A percentile compares a stretch with the other conserved stretches of the same genome.
These are phyloP conservation scores for Cylindrotheca fusiformis DNA, from an alignment of 108 stramenopile genomes.

Conservation along the genomic window DNA sequence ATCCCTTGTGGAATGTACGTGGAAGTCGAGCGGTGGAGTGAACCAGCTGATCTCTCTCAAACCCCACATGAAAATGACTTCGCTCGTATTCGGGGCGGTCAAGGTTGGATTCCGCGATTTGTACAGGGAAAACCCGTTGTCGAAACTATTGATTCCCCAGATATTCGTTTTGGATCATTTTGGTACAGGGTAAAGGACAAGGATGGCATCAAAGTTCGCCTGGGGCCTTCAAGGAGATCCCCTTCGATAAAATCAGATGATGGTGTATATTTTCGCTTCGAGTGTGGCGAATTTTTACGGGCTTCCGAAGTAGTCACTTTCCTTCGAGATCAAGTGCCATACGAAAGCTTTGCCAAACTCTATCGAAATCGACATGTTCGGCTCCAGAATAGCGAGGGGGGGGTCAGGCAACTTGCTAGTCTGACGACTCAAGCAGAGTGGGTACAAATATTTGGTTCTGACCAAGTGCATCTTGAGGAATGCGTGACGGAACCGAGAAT, in stretches of 20 bases:
- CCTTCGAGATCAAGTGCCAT: constrained; percentile 27
- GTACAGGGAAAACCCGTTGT: constrained; percentile 36
- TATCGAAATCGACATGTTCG: constrained; percentile 69
- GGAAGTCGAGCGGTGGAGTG: constrained; percentile 56
- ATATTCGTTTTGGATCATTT: constrained; percentile 76
- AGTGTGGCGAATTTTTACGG: constrained; percentile 85
- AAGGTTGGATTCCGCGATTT: constrained; percentile 81
- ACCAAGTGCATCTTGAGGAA: constrained; percentile 62
- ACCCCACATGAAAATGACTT: constrained; percentile 29
- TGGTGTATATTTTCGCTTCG: constrained; percentile 77
- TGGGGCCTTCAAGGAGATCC: constrained; percentile 71
- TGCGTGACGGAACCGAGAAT: constrained; percentile 56
- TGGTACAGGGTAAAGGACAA: constrained; percentile 74
- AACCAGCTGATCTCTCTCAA: constrained; percentile 10
- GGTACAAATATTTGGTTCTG: constrained; percentile 65
- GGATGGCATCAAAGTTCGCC: constrained; percentile 67
- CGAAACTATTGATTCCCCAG: constrained; percentile 37
- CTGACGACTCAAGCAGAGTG: constrained; percentile 73
- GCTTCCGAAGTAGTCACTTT: constrained; percentile 80
- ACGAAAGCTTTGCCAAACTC: constrained; percentile 81
- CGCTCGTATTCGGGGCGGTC: constrained; percentile 65
- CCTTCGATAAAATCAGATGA: constrained; percentile 66
- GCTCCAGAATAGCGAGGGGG: constrained; percentile 27
- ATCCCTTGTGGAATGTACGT: constrained; percentile 77
- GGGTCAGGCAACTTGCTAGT: constrained; percentile 47